These are phyloP conservation scores for Exophiala phaeomuriformis DNA, from an alignment of 2,329 filamentous ascomycete genomes.

Conservation along the genomic window DNA sequence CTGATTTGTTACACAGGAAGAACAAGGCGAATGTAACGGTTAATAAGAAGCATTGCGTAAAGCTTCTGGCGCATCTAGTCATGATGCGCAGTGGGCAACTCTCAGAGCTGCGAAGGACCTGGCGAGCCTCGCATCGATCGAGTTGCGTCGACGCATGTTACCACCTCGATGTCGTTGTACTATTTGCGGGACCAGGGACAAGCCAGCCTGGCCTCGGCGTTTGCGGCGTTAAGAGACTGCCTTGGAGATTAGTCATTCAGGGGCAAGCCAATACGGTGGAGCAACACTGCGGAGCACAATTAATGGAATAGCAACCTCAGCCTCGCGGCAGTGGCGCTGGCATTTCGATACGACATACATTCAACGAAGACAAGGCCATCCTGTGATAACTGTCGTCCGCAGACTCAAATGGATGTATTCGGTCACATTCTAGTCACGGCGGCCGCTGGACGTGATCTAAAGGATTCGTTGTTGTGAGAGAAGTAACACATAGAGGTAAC, in stretches of 20 bases:
- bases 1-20: conserved; percentile 1
- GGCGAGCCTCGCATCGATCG: neutral
- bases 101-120: neutral
- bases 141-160: neutral
- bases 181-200: neutral
- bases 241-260: neutral
- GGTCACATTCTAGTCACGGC: neutral
- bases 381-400: no score
- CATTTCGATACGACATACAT: no score
- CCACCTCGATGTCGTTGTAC: neutral
- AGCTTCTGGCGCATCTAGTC: conserved; percentile 11
- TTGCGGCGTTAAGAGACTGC: neutral
- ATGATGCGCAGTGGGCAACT: conserved; percentile 11
- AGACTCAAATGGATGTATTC: no score
- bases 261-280: neutral
- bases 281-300: neutral
- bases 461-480: no score
- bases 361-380: neutral
- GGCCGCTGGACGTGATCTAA: neutral
- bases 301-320: neutral
- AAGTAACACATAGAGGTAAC: no score
- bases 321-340: neutral
- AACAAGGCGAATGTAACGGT: conserved; percentile 7
- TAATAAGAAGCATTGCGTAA: neutral
- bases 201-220: neutral